Conservation (phyloP, 805 yeast species). For the Cyberlindnera mrakii region DNA sequence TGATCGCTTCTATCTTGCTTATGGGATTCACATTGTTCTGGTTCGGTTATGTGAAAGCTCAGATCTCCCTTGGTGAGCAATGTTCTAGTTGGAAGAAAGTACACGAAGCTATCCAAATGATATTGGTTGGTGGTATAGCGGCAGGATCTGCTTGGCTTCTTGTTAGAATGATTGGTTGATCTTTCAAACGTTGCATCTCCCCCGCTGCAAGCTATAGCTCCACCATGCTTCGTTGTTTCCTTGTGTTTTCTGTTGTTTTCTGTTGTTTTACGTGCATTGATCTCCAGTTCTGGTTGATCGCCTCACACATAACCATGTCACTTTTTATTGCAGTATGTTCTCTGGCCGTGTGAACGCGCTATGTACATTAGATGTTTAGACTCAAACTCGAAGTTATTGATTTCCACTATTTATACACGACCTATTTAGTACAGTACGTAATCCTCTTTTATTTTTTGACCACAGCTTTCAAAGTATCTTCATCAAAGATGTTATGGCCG, state of each 20-base stretch:
- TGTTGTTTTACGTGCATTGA: neutral
- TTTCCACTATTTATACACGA: too few species aligned
- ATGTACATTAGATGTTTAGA: too few species aligned
- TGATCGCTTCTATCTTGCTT: constrained; percentile 64
- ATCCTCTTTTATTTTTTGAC: constrained; percentile 8
- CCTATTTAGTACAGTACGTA: neutral
- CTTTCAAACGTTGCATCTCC: neutral
- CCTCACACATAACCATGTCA: too few species aligned
- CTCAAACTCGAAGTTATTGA: too few species aligned
- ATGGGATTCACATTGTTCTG: constrained; percentile 82
- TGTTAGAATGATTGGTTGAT: constrained; percentile 66
- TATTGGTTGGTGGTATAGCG: constrained; percentile 92
- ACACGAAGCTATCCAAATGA: constrained; percentile 85
- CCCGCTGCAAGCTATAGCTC: neutral
- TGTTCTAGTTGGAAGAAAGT: constrained; percentile 55
- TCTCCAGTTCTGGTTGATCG: neutral
- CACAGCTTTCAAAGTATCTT: constrained; percentile 18
- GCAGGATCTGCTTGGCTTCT: constrained; percentile 96
- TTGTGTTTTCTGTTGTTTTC: neutral
- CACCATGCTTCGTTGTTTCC: neutral
- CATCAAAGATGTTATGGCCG: constrained; percentile 18
- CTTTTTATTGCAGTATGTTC: too few species aligned
- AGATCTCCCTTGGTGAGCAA: constrained; percentile 77
- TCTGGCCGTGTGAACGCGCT: too few species aligned
- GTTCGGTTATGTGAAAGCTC: constrained; percentile 83